Evolutionary conservation across 805 yeast genomes (phyloP), one percentile per base, ranked within the genome.

Genomic region (Pichia ethanolica): DNA sequence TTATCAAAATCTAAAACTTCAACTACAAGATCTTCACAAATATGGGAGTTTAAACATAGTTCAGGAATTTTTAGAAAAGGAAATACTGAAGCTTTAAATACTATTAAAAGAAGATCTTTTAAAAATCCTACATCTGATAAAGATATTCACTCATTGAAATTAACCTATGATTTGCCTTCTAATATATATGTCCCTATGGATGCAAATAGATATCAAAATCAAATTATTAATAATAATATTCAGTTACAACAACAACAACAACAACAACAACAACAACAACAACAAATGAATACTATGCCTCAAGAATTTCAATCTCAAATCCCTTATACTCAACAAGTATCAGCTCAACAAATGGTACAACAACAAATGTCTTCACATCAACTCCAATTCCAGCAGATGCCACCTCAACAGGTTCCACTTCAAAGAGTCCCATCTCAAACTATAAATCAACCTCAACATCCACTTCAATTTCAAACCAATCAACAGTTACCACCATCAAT

Each of bases 41-140:
- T 60, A 13, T 90, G 98, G 98, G 97, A 91, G 69, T 90, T 90
- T 67, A 81, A 82, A 50, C 98, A 90, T 63, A 79, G 86, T 30
- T 81, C 87, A 4, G 87, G 85, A 35, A 75, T 77, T 52, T 90
- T 90, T 68, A 77, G 79, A 56, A 82, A 88, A 46, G 97, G 96
- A 39, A 93, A 89, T 63, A 66, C 80, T 13, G 93, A 82, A 41
- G 73, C 84, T 10, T 68, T 90, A 53, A 78, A 86, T 48, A 72
- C 77, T 13, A 91, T 90, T 62, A 90, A 88, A 65, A 74, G 98
- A 53, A 70, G 97, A 43, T 79, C 93, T 3, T 59, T 64, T 44
- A 64, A 61, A 35, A 64, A 63, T 43, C 52, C 60, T 12, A 36
- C 58, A 1, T 53, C 65, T 7, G 67, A 63, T 43, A 62, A 58